A percentile compares a stretch with the other conserved stretches of the same genome.
Conservation (phyloP, 1,284 basidiomycete genomes). For the Ustilago shanxiensis region DNA sequence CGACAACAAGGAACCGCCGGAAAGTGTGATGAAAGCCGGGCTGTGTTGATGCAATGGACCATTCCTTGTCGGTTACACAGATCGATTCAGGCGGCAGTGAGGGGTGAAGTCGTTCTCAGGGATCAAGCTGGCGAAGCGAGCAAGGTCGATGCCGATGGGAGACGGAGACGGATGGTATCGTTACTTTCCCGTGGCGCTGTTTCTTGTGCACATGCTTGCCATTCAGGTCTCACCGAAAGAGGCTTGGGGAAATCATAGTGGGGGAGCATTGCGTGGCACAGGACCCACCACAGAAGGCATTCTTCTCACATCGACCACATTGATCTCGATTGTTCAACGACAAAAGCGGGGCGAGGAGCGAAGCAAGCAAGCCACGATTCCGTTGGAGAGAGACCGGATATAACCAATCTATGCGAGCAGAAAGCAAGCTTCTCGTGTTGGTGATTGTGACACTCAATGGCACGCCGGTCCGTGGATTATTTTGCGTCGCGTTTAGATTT, state of each 20-base stretch:
- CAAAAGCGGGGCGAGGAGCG: not conserved
- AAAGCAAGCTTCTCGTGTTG: not conserved
- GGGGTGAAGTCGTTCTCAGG: too few species aligned
- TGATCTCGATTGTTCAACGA: not conserved
- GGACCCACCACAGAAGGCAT: not conserved
- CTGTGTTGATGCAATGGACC: not conserved
- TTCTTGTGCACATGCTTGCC: not conserved
- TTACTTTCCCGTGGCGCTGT: not conserved
- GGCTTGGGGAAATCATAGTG: not conserved
- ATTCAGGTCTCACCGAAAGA: not conserved
- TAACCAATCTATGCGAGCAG: not conserved
- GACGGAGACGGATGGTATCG: not conserved
- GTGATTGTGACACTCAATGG: not conserved
- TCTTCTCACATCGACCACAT: not conserved
- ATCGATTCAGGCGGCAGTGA: too few species aligned
- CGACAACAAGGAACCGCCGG: not conserved
- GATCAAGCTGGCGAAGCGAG: too few species aligned
- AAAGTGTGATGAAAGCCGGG: not conserved
- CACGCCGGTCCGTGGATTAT: not conserved
- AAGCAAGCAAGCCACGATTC: not conserved
- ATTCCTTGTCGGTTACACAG: too few species aligned
- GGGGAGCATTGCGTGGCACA: too few species aligned
- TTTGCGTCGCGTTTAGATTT: not conserved
- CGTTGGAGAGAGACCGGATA: not conserved
- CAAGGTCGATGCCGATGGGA: not conserved